Conservation (phyloP, 257 asterid genomes). For the Lavandula angustifolia region DNA sequence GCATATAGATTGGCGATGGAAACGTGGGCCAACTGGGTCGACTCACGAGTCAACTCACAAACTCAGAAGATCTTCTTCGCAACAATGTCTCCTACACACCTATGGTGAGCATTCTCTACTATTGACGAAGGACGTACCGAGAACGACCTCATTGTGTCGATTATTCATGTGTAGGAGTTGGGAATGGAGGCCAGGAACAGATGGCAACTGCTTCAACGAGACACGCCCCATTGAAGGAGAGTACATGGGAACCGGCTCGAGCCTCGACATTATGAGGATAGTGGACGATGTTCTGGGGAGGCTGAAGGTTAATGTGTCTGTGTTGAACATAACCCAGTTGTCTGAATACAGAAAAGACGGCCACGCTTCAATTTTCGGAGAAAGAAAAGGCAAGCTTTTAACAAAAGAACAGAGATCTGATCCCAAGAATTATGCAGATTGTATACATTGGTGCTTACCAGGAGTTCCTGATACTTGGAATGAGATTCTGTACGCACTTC, state of each 20-base stretch:
- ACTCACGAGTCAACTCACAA: slow-evolving; percentile 47
- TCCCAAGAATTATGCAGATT: slow-evolving; percentile 73
- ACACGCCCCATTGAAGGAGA: slow-evolving; percentile 56
- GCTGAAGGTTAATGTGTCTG: slow-evolving; percentile 47
- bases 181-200: slow-evolving; percentile 86
- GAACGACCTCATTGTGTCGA: neutral
- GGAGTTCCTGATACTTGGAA: slow-evolving; percentile 95
- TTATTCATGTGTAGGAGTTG: slow-evolving; percentile 61
- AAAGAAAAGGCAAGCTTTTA: slow-evolving; percentile 78
- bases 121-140: neutral
- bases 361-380: slow-evolving; percentile 74
- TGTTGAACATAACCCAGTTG: slow-evolving; percentile 75
- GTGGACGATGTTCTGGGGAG: slow-evolving; percentile 47
- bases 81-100: slow-evolving; percentile 87
- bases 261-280: slow-evolving; percentile 65
- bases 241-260: slow-evolving; percentile 88
- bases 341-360: slow-evolving; percentile 86
- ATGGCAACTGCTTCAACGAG: slow-evolving; percentile 83
- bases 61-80: slow-evolving; percentile 68
- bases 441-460: slow-evolving; percentile 99
- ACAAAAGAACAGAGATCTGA: slow-evolving; percentile 67
- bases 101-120: slow-evolving; percentile 52
- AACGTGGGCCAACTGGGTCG: slow-evolving; percentile 85
- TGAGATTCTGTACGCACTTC: slow-evolving; percentile 66
- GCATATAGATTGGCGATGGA: slow-evolving; percentile 81